Percentiles rank a stretch among this genome's conserved stretches.
These are phyloP conservation scores for Candida tammaniensis DNA, from an alignment of 805 yeast genomes.

Conservation along the genomic window DNA sequence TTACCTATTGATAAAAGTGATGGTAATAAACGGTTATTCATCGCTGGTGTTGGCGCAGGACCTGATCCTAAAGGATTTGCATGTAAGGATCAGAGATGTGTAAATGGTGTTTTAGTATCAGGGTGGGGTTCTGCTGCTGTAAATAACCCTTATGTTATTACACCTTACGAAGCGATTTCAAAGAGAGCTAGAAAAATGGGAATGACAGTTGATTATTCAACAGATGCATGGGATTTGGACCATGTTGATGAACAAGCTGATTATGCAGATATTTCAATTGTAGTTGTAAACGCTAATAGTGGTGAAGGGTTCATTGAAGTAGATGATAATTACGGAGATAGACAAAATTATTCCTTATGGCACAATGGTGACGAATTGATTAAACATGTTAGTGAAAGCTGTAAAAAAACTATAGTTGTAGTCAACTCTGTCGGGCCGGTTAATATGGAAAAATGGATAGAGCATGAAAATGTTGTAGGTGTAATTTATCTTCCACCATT, in stretches of 20 bases:
- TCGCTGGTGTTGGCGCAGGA: slow-evolving; percentile 56
- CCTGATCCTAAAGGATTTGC: slow-evolving; percentile 50
- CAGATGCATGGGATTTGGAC: slow-evolving; percentile 46
- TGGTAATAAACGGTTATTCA: slow-evolving; percentile 39
- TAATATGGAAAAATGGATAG: slow-evolving; percentile 55
- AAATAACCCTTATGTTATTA: slow-evolving; percentile 52
- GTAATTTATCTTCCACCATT: slow-evolving; percentile 55
- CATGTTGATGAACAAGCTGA: slow-evolving; percentile 45
- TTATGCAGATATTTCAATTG: slow-evolving; percentile 50
- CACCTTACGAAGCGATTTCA: slow-evolving; percentile 57
- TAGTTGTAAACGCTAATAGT: slow-evolving; percentile 52
- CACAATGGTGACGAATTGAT: slow-evolving; percentile 57
- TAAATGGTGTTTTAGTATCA: slow-evolving; percentile 51
- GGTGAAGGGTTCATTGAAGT: slow-evolving; percentile 61
- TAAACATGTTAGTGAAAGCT: slow-evolving; percentile 44
- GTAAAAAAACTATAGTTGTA: slow-evolving; percentile 55
- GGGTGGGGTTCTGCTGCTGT: slow-evolving; percentile 70
- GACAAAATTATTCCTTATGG: slow-evolving; percentile 54
- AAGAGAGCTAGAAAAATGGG: slow-evolving; percentile 44
- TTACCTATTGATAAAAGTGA: slow-evolving; percentile 49
- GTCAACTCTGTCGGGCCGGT: slow-evolving; percentile 63
- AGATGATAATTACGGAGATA: slow-evolving; percentile 58
- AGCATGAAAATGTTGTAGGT: slow-evolving; percentile 56
- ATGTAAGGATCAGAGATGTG: slow-evolving; percentile 51
- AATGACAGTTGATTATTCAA: slow-evolving; percentile 43